Evolutionary conservation across 176 grass and related monocot species (phyloP).

Genomic region (Bolboschoenus planiculmis): DNA sequence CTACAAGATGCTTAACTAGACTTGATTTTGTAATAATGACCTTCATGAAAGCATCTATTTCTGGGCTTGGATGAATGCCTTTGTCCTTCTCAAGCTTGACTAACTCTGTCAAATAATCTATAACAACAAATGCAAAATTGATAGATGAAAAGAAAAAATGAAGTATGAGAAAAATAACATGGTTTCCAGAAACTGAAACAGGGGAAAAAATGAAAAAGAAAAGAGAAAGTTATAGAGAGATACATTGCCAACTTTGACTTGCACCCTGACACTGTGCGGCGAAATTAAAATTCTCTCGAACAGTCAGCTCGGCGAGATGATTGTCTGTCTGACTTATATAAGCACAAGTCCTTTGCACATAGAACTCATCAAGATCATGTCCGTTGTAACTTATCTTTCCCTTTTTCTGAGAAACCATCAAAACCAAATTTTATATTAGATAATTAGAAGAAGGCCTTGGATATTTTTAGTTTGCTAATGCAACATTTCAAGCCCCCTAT

Average conservation of each 20-base stretch:
- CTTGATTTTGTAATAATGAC: slow-evolving; percentile 21
- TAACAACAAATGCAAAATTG: slow-evolving; percentile 20
- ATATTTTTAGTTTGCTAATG: background rate
- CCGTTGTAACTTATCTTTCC: slow-evolving; percentile 61
- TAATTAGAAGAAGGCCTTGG: background rate
- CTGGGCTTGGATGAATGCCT: slow-evolving; percentile 45
- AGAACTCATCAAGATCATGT: slow-evolving; percentile 38
- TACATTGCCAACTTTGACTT: slow-evolving; percentile 56
- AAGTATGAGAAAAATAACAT: background rate
- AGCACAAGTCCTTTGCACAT: slow-evolving; percentile 61
- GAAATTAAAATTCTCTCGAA: slow-evolving; percentile 73
- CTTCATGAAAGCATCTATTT: slow-evolving; percentile 92
- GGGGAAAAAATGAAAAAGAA: background rate
- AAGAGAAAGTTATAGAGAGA: background rate
- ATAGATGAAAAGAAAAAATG: background rate
- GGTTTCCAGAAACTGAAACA: slow-evolving; percentile 3
- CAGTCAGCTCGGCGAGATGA: slow-evolving; percentile 64
- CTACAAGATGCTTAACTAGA: background rate
- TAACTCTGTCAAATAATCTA: slow-evolving; percentile 53
- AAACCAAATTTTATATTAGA: background rate
- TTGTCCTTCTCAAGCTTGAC: slow-evolving; percentile 44
- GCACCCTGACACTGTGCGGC: slow-evolving; percentile 59
- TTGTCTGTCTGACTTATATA: slow-evolving; percentile 81
- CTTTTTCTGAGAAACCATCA: slow-evolving; percentile 28
- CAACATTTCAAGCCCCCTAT: background rate